Percentiles rank a stretch among this genome's conserved stretches.
These are phyloP conservation scores for Russula lepida DNA, from an alignment of 768 basidiomycete species.

Conservation along the genomic window DNA sequence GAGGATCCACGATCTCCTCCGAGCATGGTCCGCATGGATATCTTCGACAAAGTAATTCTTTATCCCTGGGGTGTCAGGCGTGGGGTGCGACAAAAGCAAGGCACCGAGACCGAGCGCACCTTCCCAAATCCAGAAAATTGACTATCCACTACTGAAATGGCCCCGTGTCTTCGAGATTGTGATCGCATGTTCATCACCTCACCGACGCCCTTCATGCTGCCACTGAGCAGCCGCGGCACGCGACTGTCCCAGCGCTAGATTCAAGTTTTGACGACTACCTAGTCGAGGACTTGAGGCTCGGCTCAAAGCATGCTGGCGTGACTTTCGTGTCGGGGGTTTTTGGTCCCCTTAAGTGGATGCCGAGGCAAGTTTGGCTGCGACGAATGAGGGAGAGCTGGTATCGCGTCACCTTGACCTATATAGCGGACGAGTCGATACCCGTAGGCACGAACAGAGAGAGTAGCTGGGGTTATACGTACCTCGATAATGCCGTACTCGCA, in stretches of 20 bases:
- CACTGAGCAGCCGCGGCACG: constrained; percentile 83
- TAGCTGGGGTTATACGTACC: constrained; percentile 31
- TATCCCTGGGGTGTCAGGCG: not conserved
- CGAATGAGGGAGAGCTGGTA: constrained; percentile 98
- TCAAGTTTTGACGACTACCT: constrained; percentile 98
- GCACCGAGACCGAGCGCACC: constrained; percentile 35
- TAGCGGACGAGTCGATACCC: not conserved
- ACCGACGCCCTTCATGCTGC: constrained; percentile 98
- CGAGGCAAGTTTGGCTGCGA: constrained; percentile 94
- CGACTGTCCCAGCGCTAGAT: constrained; percentile 95
- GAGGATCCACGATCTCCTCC: constrained; percentile 90
- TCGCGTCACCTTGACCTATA: constrained; percentile 89
- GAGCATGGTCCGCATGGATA: constrained; percentile 84
- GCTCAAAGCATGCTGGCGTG: constrained; percentile 96
- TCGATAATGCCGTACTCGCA: constrained; percentile 99
- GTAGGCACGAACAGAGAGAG: not conserved
- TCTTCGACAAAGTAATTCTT: constrained; percentile 84
- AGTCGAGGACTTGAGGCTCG: constrained; percentile 82
- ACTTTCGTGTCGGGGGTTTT: constrained; percentile 95
- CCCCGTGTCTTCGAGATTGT: constrained; percentile 98
- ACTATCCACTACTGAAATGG: constrained; percentile 93
- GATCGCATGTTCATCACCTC: constrained; percentile 99
- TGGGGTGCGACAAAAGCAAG: not conserved
- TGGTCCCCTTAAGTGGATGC: constrained; percentile 94
- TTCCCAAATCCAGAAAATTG: constrained; percentile 88